Percentiles rank a stretch among this genome's conserved stretches.
Conservation (phyloP, 805 yeast species). For the Lachancea sp. region DNA sequence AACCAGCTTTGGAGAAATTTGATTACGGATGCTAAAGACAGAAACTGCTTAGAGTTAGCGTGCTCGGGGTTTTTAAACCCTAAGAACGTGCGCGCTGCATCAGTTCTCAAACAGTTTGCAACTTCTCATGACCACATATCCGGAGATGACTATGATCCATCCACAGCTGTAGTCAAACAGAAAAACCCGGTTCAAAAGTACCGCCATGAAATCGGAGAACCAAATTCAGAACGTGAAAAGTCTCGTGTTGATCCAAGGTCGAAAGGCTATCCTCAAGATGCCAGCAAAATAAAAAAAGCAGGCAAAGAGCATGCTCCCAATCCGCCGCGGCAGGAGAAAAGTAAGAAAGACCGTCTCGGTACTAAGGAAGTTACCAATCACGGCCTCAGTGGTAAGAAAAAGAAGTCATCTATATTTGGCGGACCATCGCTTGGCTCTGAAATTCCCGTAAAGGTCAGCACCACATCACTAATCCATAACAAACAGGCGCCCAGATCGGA, state of each 20-base stretch:
- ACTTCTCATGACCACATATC: constrained; percentile 9
- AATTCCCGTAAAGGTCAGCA: not conserved
- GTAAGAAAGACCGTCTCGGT: no score
- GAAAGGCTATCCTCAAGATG: not conserved
- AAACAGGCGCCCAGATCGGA: not conserved
- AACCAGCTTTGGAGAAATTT: constrained; percentile 71
- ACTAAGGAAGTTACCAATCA: not conserved
- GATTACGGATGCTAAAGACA: constrained; percentile 53
- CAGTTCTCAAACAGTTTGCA: constrained; percentile 11
- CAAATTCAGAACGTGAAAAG: not conserved
- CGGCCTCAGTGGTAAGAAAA: constrained; percentile 18
- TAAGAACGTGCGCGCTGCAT: constrained; percentile 15
- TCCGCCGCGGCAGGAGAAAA: not conserved
- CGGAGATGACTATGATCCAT: constrained; percentile 10
- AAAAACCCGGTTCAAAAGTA: not conserved
- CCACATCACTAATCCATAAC: not conserved
- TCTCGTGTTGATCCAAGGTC: not conserved
- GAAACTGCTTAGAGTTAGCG: constrained; percentile 34
- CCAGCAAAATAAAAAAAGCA: not conserved
- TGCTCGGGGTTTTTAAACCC: constrained; percentile 26
- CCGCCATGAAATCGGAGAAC: not conserved
- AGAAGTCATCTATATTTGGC: constrained; percentile 31
- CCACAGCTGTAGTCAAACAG: not conserved
- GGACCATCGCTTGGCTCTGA: constrained; percentile 15
- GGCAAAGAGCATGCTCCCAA: not conserved